Percentiles rank a stretch among this genome's conserved stretches.
Conservation (phyloP, 805 yeast species). For the Saccharomyces eubayanus region DNA sequence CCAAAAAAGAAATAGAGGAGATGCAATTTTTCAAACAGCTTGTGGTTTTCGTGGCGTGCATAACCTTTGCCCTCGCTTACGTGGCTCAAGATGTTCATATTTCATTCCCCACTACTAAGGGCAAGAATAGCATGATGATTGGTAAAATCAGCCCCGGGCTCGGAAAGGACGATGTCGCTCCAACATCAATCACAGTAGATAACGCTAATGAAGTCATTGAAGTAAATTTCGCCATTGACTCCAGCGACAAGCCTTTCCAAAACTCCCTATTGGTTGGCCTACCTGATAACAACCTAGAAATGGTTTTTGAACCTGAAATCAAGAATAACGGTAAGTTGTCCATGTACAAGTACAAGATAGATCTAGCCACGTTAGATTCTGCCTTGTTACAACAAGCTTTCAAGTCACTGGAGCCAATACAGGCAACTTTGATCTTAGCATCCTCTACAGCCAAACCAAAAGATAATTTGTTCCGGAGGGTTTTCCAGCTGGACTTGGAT, state of each 20-base stretch:
- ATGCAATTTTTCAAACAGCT: conserved; percentile 9
- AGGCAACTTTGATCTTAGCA: conserved; percentile 19
- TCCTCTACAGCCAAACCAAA: conserved; percentile 3
- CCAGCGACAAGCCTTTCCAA: conserved; percentile 14
- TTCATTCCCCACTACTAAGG: conserved; percentile 8
- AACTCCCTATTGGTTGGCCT: conserved; percentile 21
- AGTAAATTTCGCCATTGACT: conserved; percentile 14
- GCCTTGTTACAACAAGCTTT: conserved; percentile 18
- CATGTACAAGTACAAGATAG: conserved; percentile 12
- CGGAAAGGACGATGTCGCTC: background rate
- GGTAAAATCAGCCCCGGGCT: background rate
- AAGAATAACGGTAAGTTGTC: conserved; percentile 11
- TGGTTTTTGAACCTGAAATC: conserved; percentile 13
- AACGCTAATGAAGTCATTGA: conserved; percentile 12
- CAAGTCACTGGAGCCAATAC: conserved; percentile 9
- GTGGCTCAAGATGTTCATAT: conserved; percentile 11
- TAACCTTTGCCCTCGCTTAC: conserved; percentile 3
- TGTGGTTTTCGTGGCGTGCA: background rate
- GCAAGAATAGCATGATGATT: conserved; percentile 8
- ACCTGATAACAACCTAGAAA: conserved; percentile 20
- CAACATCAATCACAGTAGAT: conserved; percentile 8
- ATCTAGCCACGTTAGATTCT: conserved; percentile 6
- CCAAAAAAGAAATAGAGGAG: background rate
- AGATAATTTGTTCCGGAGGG: conserved; percentile 12
- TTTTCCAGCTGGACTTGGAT: conserved; percentile 15